Evolutionary conservation across 176 grass and related monocot species (phyloP), one percentile per base, ranked within the genome.

Genomic region (Bolboschoenus planiculmis): DNA sequence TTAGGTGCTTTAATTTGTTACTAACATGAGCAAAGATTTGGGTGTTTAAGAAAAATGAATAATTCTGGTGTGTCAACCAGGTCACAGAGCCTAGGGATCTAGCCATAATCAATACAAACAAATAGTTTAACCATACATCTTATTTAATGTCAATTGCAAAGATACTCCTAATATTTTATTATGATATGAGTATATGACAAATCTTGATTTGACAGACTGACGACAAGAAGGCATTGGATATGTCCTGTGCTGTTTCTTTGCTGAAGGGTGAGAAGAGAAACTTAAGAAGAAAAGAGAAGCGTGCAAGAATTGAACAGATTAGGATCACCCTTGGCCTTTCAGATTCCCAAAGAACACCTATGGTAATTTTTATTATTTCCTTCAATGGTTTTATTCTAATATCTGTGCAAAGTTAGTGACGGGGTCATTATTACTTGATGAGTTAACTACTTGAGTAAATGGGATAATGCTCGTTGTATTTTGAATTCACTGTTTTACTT

Each of bases 221-320:
- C 21, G 95, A 87, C 54, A 84, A 92, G 40, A 90, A 88, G 72
- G 80, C 83, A 48, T 72, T 93, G 50, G 88, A 92, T 75, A 89
- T 97, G 82, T 82, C 86, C 9, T 77, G 58, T 80, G 92, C 92
- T 53, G 90, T 98, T 61, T 93, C 95, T 85, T 55, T 98, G 33
- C 53, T 94, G 75, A 94, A 91, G 84, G 95, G 95, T 85, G 95
- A 93, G 72, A 90, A 74, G 56, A 98, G 87, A 87, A 91, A 88
- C 48, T 84, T 98, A 78, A 85, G 92, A 42, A 94, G 95, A 91
- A 98, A 98, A 85, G 95, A 97, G 81, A 98, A 98, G 88, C 90
- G 87, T 81, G 92, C 87, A 63, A 87, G 95, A 77, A 98, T 98
- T 89, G 95, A 98, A 83, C 95, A 98, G 76, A 98, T 98, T 86